These are phyloP conservation scores for Solanum gracilifrons DNA, from an alignment of 257 asterid species.

Conservation along the genomic window DNA sequence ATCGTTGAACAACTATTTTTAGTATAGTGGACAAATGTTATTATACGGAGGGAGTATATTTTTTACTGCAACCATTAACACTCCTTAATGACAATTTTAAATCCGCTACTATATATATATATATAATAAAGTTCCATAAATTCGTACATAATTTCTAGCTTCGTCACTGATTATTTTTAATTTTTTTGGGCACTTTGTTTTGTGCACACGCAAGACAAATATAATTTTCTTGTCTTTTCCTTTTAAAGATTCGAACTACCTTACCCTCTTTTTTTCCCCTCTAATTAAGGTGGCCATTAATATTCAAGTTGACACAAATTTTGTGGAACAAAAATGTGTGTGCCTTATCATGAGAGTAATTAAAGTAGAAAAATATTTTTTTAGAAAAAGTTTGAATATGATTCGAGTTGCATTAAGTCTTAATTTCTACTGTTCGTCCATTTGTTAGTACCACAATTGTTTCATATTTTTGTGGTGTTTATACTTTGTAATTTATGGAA, in stretches of 20 bases:
- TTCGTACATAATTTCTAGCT: no score
- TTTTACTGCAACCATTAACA: no score
- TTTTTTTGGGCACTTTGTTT: background rate
- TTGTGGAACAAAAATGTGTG: background rate
- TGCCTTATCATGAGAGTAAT: background rate
- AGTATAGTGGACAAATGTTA: no score
- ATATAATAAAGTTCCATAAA: no score
- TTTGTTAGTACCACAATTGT: background rate
- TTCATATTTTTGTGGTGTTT: background rate
- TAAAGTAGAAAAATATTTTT: background rate
- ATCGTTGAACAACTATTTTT: no score
- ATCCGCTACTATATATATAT: no score
- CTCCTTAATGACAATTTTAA: background rate
- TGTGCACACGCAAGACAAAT: background rate
- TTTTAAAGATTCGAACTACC: background rate
- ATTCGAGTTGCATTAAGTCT: background rate
- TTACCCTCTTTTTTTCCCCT: background rate
- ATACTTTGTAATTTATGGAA: background rate
- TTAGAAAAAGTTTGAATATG: background rate
- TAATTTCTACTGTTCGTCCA: background rate
- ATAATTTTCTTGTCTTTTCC: background rate
- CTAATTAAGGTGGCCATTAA: background rate
- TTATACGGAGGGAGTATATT: no score
- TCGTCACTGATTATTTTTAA: no score
- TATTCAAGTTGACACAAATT: background rate